Percentiles rank a stretch among this genome's conserved stretches.
These are phyloP conservation scores for Fusarium camptoceras DNA, from an alignment of 2,329 filamentous ascomycete species.

Conservation along the genomic window DNA sequence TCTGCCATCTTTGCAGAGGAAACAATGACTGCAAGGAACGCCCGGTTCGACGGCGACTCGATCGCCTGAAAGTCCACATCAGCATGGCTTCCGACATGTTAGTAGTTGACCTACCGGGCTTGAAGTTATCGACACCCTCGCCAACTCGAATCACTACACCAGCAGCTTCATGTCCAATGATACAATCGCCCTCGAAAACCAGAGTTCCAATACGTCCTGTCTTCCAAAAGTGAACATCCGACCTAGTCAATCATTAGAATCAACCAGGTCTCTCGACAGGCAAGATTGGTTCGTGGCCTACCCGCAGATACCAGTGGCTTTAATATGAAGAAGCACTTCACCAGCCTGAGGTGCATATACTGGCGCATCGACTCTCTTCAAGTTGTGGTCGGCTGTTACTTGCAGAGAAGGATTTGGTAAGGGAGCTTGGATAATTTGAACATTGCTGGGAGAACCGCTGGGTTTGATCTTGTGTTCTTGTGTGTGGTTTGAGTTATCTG, in stretches of 20 bases:
- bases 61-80: slow-evolving; percentile 59
- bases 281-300: slow-evolving; percentile 46
- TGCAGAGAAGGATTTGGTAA: slow-evolving; percentile 49
- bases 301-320: slow-evolving; percentile 73
- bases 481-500: slow-evolving; percentile 14
- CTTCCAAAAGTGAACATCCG: slow-evolving; percentile 77
- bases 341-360: slow-evolving; percentile 64
- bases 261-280: background rate
- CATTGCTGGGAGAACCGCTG: slow-evolving; percentile 17
- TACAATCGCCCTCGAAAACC: slow-evolving; percentile 71
- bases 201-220: slow-evolving; percentile 71
- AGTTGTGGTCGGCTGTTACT: slow-evolving; percentile 69
- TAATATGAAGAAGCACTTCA: slow-evolving; percentile 71
- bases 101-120: slow-evolving; percentile 52
- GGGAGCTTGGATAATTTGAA: slow-evolving; percentile 43
- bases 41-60: slow-evolving; percentile 75
- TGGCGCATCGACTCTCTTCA: slow-evolving; percentile 68
- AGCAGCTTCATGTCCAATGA: slow-evolving; percentile 73
- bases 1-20: slow-evolving; percentile 68
- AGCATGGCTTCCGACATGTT: background rate
- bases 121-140: slow-evolving; percentile 63
- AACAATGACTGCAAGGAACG: slow-evolving; percentile 71
- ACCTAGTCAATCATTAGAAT: slow-evolving; percentile 53
- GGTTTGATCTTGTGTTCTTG: slow-evolving; percentile 37
- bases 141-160: slow-evolving; percentile 70